A percentile compares a stretch with the other conserved stretches of the same genome.
These are phyloP conservation scores for Pyrenula massariospora DNA, from an alignment of 495 filamentous ascomycete genomes.

Conservation along the genomic window DNA sequence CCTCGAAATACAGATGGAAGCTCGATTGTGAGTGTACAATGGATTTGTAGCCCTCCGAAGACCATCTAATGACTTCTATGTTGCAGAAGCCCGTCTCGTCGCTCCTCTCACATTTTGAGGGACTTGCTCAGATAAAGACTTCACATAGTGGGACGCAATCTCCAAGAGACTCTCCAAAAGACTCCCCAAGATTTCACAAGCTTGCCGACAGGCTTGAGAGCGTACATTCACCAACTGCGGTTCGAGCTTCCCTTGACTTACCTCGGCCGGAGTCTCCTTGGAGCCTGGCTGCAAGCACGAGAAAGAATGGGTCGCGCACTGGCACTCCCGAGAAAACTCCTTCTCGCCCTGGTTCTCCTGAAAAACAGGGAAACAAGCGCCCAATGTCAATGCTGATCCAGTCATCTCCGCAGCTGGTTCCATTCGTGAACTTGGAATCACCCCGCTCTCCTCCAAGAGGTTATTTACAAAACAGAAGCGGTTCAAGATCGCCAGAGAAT, in stretches of 20 bases:
- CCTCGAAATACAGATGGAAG: slow-evolving; percentile 22
- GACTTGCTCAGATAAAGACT: slow-evolving; percentile 48
- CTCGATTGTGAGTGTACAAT: slow-evolving; percentile 29
- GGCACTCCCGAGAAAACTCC: neutral
- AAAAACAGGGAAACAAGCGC: slow-evolving; percentile 17
- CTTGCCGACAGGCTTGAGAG: slow-evolving; percentile 12
- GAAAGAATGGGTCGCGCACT: slow-evolving; percentile 3
- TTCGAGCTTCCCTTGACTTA: slow-evolving; percentile 41
- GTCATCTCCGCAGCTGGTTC: slow-evolving; percentile 50
- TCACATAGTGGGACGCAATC: slow-evolving; percentile 17
- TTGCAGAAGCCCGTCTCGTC: slow-evolving; percentile 72
- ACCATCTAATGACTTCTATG: slow-evolving; percentile 7
- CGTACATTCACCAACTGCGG: slow-evolving; percentile 24
- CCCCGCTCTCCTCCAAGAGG: slow-evolving; percentile 59
- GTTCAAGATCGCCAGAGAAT: slow-evolving; percentile 2
- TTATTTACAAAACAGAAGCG: slow-evolving; percentile 4
- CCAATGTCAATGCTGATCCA: slow-evolving; percentile 41
- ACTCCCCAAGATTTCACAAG: slow-evolving; percentile 20
- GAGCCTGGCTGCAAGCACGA: slow-evolving; percentile 22
- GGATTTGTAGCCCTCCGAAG: slow-evolving; percentile 5
- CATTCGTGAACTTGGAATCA: slow-evolving; percentile 61
- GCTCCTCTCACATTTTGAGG: slow-evolving; percentile 85
- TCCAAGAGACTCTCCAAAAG: slow-evolving; percentile 22
- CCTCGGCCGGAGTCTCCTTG: slow-evolving; percentile 31
- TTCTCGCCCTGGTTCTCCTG: slow-evolving; percentile 7